These are phyloP conservation scores for Ophiostoma sp. DNA, from an alignment of 2,329 filamentous ascomycete species.

Conservation along the genomic window DNA sequence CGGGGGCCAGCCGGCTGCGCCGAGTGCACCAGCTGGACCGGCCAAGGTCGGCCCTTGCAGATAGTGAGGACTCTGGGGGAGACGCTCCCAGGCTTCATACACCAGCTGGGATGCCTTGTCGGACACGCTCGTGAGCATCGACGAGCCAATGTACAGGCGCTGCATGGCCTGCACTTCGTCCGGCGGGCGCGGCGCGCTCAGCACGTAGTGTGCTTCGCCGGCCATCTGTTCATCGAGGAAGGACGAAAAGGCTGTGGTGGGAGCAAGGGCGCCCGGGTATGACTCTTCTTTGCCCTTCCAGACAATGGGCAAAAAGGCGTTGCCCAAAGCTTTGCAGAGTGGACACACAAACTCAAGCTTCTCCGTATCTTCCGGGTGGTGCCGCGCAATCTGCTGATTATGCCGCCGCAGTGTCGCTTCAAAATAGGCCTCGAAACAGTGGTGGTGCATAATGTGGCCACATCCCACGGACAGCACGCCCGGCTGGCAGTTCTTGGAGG, in stretches of 20 bases:
- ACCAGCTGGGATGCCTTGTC: constrained; percentile 41
- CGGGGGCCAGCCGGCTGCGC: constrained; percentile 15
- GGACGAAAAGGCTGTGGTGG: constrained; percentile 59
- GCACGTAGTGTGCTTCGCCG: constrained; percentile 44
- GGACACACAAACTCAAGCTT: constrained; percentile 93
- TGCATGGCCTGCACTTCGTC: constrained; percentile 42
- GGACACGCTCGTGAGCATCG: constrained; percentile 44
- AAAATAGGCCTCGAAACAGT: constrained; percentile 90
- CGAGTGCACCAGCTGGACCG: constrained; percentile 8
- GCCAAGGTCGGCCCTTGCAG: constrained; percentile 30
- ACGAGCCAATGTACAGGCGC: constrained; percentile 41
- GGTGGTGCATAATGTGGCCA: constrained; percentile 98
- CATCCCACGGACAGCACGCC: constrained; percentile 89
- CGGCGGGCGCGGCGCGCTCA: constrained; percentile 39
- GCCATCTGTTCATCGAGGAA: constrained; percentile 65
- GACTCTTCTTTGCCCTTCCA: constrained; percentile 92
- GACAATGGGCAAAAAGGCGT: constrained; percentile 89
- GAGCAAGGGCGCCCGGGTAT: constrained; percentile 70
- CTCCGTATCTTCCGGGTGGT: constrained; percentile 80
- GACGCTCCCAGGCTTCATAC: constrained; percentile 47
- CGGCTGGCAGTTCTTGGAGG: constrained; percentile 61
- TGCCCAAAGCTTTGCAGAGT: constrained; percentile 93
- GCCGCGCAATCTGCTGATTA: constrained; percentile 86
- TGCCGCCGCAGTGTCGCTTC: constrained; percentile 82
- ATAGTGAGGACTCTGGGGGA: constrained; percentile 28